These are phyloP conservation scores for Geotrichum australiense DNA, from an alignment of 1,139 yeast species.

Conservation along the genomic window DNA sequence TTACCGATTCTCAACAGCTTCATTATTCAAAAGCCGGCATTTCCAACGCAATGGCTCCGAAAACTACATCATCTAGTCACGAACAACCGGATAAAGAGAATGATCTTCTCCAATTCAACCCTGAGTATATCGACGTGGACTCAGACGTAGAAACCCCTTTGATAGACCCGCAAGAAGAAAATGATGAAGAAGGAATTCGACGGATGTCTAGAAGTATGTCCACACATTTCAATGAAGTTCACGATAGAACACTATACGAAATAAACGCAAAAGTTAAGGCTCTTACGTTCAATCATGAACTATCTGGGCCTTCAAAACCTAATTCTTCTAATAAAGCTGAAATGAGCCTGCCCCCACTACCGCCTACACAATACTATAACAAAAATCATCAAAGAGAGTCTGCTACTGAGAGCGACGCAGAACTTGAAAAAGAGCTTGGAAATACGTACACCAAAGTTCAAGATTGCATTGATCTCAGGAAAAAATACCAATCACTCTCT, in stretches of 20 bases:
- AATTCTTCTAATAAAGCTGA: constrained; percentile 20
- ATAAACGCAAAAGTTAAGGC: constrained; percentile 67
- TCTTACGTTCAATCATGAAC: too few relatives aligned
- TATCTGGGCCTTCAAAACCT: background rate
- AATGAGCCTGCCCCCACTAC: constrained; percentile 26
- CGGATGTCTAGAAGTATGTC: constrained; percentile 18
- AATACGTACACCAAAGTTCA: constrained; percentile 65
- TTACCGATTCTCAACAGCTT: too few relatives aligned
- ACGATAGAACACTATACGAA: constrained; percentile 59
- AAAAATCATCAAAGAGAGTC: constrained; percentile 24
- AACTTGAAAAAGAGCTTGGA: constrained; percentile 59
- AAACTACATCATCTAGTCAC: too few relatives aligned
- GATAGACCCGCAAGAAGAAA: constrained; percentile 7
- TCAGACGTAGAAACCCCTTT: constrained; percentile 3
- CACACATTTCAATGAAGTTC: constrained; percentile 50
- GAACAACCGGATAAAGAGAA: too few relatives aligned
- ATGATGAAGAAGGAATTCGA: constrained; percentile 6
- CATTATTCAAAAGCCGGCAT: too few relatives aligned
- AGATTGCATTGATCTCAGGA: constrained; percentile 65
- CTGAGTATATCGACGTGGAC: too few relatives aligned
- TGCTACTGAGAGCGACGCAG: constrained; percentile 46
- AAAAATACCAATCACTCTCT: constrained; percentile 65
- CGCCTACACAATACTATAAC: constrained; percentile 16
- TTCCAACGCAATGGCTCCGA: too few relatives aligned
- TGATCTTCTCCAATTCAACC: too few relatives aligned